A percentile compares a stretch with the other conserved stretches of the same genome.
Evolutionary conservation across 2,329 filamentous ascomycete species (phyloP).

Genomic region (Talaromyces rugulosus): DNA sequence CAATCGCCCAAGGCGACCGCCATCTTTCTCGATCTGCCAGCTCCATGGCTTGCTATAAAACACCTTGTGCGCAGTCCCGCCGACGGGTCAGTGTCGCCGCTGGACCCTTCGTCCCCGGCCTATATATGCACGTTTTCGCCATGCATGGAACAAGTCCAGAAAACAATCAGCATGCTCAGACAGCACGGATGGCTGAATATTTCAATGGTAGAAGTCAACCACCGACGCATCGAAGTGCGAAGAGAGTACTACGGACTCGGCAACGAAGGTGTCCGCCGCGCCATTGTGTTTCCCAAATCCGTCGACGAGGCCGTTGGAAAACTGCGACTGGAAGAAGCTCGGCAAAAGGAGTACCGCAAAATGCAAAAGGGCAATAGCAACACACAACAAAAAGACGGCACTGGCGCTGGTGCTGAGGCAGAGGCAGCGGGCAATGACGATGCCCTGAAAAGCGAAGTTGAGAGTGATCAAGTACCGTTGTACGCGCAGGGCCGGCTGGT

Average conservation of each 20-base stretch:
- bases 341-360: slow-evolving; percentile 62
- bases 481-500: slow-evolving; percentile 75
- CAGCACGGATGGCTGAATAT: slow-evolving; percentile 85
- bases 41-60: slow-evolving; percentile 47
- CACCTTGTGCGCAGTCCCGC: slow-evolving; percentile 40
- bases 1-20: slow-evolving; percentile 42
- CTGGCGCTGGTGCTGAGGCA: not conserved
- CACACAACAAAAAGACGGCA: slow-evolving; percentile 19
- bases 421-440: not conserved
- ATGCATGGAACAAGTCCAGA: slow-evolving; percentile 92
- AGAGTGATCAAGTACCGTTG: slow-evolving; percentile 36
- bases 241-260: slow-evolving; percentile 75
- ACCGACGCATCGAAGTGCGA: slow-evolving; percentile 74
- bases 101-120: slow-evolving; percentile 68
- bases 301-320: slow-evolving; percentile 75
- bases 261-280: slow-evolving; percentile 62
- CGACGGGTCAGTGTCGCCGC: slow-evolving; percentile 41
- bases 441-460: not conserved
- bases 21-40: slow-evolving; percentile 49
- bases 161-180: slow-evolving; percentile 76
- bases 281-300: slow-evolving; percentile 60
- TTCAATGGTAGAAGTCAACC: slow-evolving; percentile 83
- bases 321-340: slow-evolving; percentile 68
- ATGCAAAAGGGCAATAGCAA: slow-evolving; percentile 17
- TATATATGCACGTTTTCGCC: slow-evolving; percentile 93